These are phyloP conservation scores for Lophium mytilinum DNA, from an alignment of 495 filamentous ascomycete species.

Conservation along the genomic window DNA sequence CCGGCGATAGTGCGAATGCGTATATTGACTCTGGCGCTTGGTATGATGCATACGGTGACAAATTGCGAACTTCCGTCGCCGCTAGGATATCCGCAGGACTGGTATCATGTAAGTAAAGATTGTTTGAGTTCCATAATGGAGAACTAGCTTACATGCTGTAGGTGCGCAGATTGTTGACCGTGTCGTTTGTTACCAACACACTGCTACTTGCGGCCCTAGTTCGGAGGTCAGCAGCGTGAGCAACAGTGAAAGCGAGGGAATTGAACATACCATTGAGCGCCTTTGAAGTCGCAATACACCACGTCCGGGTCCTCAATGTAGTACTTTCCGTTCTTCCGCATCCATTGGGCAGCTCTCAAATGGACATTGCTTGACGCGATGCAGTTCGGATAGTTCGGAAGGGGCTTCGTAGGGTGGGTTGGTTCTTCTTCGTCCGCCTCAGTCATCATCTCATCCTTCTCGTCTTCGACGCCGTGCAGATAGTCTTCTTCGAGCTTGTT, in stretches of 20 bases:
- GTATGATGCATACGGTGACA: slow-evolving; percentile 56
- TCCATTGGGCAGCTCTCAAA: no score
- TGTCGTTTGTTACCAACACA: slow-evolving; percentile 63
- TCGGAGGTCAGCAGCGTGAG: no score
- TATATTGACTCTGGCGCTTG: slow-evolving; percentile 60
- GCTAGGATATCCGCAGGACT: slow-evolving; percentile 59
- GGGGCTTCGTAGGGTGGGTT: no score
- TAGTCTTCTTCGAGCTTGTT: background rate
- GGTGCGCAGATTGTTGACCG: slow-evolving; percentile 57
- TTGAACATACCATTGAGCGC: no score
- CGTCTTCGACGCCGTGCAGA: background rate
- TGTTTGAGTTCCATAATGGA: no score
- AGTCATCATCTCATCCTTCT: background rate
- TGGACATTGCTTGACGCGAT: background rate
- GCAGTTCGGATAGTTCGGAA: background rate
- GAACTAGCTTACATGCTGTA: no score
- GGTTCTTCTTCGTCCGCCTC: background rate
- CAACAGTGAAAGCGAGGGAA: no score
- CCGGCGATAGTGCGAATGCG: slow-evolving; percentile 63
- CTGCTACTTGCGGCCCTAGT: slow-evolving; percentile 59
- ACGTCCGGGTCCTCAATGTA: no score
- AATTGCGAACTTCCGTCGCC: slow-evolving; percentile 39
- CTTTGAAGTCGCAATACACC: no score
- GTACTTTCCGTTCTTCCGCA: no score
- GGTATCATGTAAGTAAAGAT: background rate